Evolutionary conservation across 495 filamentous ascomycete species (phyloP).

Genomic region (Diplogelasinospora grovesii): DNA sequence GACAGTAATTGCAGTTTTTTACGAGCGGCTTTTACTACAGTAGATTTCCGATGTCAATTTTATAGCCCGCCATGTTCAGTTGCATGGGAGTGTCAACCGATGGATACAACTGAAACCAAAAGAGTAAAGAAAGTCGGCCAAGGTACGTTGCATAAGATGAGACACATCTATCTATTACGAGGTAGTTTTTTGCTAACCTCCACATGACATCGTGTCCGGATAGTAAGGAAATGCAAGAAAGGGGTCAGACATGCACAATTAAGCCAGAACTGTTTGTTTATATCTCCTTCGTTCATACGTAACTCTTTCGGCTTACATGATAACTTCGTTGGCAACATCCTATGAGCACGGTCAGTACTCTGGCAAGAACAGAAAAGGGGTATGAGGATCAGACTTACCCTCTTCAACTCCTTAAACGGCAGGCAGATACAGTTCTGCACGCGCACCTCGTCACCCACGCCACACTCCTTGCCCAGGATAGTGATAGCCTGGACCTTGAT

Average conservation of each 20-base stretch:
- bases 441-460: conserved; percentile 87
- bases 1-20: too few relatives aligned
- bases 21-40: too few relatives aligned
- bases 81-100: too few relatives aligned
- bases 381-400: conserved; percentile 52
- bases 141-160: too few relatives aligned
- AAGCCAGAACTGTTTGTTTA: background rate
- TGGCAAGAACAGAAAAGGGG: conserved; percentile 1
- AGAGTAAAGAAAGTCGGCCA: too few relatives aligned
- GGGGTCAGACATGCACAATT: background rate
- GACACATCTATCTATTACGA: background rate
- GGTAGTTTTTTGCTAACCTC: background rate
- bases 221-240: background rate
- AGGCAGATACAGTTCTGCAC: conserved; percentile 98
- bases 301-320: conserved; percentile 59
- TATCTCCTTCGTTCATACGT: background rate
- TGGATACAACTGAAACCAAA: too few relatives aligned
- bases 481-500: conserved; percentile 99
- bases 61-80: too few relatives aligned
- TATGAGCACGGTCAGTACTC: conserved; percentile 38
- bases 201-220: too few relatives aligned
- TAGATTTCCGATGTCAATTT: too few relatives aligned
- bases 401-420: conserved; percentile 97
- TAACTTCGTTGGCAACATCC: conserved; percentile 92
- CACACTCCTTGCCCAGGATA: conserved; percentile 95